Conservation (phyloP, 1,139 yeast genomes). For the Candida sp. region DNA sequence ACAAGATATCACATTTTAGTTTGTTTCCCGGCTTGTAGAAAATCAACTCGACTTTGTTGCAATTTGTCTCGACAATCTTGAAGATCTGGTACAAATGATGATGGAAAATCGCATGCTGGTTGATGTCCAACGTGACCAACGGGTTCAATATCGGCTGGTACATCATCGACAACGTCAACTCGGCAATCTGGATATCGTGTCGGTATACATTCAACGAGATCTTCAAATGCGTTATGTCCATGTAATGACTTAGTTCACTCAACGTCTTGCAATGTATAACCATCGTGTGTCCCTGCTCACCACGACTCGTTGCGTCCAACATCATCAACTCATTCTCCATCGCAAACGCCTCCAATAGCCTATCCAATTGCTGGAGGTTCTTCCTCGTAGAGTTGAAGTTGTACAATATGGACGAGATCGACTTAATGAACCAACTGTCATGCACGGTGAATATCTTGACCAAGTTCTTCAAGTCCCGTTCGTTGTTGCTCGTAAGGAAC, state of each 20-base stretch:
- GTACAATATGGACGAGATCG: slow-evolving; percentile 74
- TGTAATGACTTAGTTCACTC: slow-evolving; percentile 60
- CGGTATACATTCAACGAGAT: slow-evolving; percentile 77
- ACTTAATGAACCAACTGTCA: slow-evolving; percentile 89
- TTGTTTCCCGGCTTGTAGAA: slow-evolving; percentile 66
- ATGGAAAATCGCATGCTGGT: slow-evolving; percentile 35
- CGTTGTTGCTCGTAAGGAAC: slow-evolving; percentile 54
- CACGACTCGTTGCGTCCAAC: neutral
- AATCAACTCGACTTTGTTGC: slow-evolving; percentile 47
- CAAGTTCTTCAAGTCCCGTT: slow-evolving; percentile 52
- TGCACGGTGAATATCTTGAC: slow-evolving; percentile 80
- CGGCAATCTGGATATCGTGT: slow-evolving; percentile 36
- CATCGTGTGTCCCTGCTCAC: slow-evolving; percentile 6
- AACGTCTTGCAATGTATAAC: slow-evolving; percentile 51
- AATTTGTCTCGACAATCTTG: slow-evolving; percentile 49
- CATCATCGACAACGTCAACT: slow-evolving; percentile 22
- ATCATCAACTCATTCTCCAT: slow-evolving; percentile 10
- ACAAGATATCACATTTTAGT: slow-evolving; percentile 50
- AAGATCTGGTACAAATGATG: slow-evolving; percentile 54
- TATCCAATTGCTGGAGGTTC: slow-evolving; percentile 31
- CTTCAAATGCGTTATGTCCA: slow-evolving; percentile 79
- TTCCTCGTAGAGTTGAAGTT: slow-evolving; percentile 47
- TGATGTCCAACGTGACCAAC: slow-evolving; percentile 21
- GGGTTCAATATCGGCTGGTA: slow-evolving; percentile 27
- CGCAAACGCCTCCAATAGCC: slow-evolving; percentile 32